A percentile compares a stretch with the other conserved stretches of the same genome.
phyloP scores from a whole-genome alignment of 768 basidiomycete species.

The Jaapia argillacea region DNA sequence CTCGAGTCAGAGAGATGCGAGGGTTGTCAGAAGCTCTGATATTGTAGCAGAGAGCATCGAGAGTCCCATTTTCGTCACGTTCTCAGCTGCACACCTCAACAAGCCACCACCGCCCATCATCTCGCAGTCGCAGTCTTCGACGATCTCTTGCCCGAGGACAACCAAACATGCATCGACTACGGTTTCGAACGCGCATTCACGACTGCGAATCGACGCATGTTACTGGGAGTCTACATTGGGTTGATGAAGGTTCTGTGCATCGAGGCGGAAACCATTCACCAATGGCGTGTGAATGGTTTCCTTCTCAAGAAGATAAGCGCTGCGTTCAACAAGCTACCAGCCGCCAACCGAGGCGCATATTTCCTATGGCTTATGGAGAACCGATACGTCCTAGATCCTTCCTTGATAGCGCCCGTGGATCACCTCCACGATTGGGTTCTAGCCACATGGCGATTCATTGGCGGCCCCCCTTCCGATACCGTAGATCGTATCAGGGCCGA shows the following conservation, averaged over 20 bases:
- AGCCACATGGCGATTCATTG: conserved; percentile 2
- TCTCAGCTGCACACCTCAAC: conserved; percentile 19
- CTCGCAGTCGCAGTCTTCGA: conserved; percentile 18
- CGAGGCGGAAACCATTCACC: conserved; percentile 17
- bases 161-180: conserved; percentile 24
- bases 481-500: no score
- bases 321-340: conserved; percentile 15
- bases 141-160: conserved; percentile 19
- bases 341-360: conserved; percentile 15
- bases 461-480: background rate
- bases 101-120: conserved; percentile 20
- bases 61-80: conserved; percentile 18
- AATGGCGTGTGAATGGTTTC: conserved; percentile 21
- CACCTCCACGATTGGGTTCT: no score
- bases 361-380: conserved; percentile 28
- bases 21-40: conserved; percentile 19
- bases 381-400: conserved; percentile 19
- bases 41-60: conserved; percentile 24
- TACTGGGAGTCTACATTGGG: conserved; percentile 23
- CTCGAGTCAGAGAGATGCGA: no score
- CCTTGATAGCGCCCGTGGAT: no score
- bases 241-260: conserved; percentile 14
- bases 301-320: conserved; percentile 24
- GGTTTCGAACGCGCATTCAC: conserved; percentile 19
- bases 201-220: no score